Conservation (phyloP, 2,329 filamentous ascomycete species). For the Clarireedia monteithiana region DNA sequence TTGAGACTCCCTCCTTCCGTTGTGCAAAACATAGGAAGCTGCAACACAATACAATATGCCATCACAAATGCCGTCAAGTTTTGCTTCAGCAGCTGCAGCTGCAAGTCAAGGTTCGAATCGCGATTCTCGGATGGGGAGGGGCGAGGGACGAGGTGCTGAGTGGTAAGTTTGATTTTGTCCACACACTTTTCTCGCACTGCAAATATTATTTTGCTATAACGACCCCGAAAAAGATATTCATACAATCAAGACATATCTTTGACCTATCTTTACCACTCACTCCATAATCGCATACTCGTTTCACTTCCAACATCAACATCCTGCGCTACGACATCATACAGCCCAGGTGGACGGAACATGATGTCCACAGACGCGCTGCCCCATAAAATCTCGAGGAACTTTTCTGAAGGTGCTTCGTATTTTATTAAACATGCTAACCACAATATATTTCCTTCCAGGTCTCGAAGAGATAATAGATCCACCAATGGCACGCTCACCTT, state of each 20-base stretch:
- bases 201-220: not conserved
- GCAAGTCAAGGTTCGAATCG: conserved; percentile 52
- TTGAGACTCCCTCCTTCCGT: not conserved
- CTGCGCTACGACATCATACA: too few species aligned
- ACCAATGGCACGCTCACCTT: conserved; percentile 54
- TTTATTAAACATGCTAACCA: not conserved
- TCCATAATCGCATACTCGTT: too few species aligned
- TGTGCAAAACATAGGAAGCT: conserved; percentile 1
- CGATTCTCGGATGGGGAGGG: conserved; percentile 46
- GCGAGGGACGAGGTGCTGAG: conserved; percentile 53
- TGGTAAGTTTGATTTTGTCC: conserved; percentile 48
- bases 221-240: too few species aligned
- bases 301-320: too few species aligned
- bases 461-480: conserved; percentile 48
- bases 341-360: too few species aligned
- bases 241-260: too few species aligned
- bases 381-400: too few species aligned
- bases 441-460: conserved; percentile 34
- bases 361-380: too few species aligned
- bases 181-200: not conserved
- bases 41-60: conserved; percentile 6
- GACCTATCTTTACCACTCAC: too few species aligned
- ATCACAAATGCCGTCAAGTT: conserved; percentile 61
- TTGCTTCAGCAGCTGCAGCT: conserved; percentile 68
- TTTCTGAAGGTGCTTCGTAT: not conserved